These are phyloP conservation scores for Hypoxylon lenormandii DNA, from an alignment of 495 filamentous ascomycete species.

Conservation along the genomic window DNA sequence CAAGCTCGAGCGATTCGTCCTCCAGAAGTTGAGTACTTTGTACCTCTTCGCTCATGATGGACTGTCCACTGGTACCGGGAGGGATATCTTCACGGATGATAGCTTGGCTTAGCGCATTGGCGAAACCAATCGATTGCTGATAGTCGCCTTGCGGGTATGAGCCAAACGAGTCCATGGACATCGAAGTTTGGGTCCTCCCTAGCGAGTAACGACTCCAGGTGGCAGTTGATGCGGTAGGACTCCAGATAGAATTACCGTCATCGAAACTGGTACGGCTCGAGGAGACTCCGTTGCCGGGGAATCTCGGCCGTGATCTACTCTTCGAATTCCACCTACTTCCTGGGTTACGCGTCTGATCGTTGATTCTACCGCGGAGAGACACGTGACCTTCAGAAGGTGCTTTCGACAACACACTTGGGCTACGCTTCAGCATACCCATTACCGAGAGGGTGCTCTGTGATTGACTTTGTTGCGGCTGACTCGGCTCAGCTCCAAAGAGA, in stretches of 20 bases:
- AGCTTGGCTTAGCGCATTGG: conserved; percentile 94
- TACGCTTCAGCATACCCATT: conserved; percentile 79
- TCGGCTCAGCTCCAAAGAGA: conserved; percentile 73
- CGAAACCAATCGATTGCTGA: conserved; percentile 96
- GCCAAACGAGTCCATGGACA: conserved; percentile 88
- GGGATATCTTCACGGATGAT: conserved; percentile 92
- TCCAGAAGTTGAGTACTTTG: conserved; percentile 79
- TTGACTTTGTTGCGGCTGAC: conserved; percentile 58
- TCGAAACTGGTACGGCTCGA: conserved; percentile 95
- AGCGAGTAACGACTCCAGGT: conserved; percentile 96
- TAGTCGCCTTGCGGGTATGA: conserved; percentile 87
- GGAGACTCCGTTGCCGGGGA: conserved; percentile 86
- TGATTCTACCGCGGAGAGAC: conserved; percentile 75
- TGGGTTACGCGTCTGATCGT: conserved; percentile 69
- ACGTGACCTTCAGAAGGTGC: conserved; percentile 79
- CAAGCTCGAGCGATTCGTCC: conserved; percentile 88
- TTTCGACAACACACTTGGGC: conserved; percentile 91
- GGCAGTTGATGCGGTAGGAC: conserved; percentile 77
- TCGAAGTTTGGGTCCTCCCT: conserved; percentile 86
- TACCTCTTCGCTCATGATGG: conserved; percentile 63
- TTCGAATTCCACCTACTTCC: conserved; percentile 83
- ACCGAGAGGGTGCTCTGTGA: conserved; percentile 64
- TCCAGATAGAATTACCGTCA: conserved; percentile 90
- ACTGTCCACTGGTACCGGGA: conserved; percentile 65
- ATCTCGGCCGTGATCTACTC: conserved; percentile 81